Base-by-base conservation (phyloP, 148 eudicot genomes). In the Cornus controversa region DNA sequence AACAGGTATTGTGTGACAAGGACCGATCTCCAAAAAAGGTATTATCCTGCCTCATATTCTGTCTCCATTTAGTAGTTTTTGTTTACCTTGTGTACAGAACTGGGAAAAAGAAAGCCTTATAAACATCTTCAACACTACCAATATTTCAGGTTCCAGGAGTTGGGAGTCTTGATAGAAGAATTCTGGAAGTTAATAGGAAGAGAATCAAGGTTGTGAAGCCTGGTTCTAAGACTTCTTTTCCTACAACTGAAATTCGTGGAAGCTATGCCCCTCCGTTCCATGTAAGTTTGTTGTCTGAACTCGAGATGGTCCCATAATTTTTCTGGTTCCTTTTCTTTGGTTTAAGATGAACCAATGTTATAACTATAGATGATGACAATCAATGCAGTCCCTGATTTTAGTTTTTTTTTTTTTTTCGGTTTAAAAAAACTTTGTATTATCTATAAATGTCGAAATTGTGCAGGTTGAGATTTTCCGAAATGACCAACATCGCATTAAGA, bases 231-330 rank as follows among this genome's bases (percentile, higher is more conserved):
- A 96, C 99, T 73, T 91, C 99, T 10, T 96, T 96, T 80, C 93
- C 99, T 7, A 81, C 88, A 0, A 96, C 99, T 60, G 99, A 96
- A 82, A 86, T 96, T 80, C 99, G 99, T 68, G 98, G 99, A 82
- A 89, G 66, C 73, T 96, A 96, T 83, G 87, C 98, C 75, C 99
- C 99, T 31, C 99, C 99, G 15, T 96, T 96, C 86, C 99, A 96
- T 83, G 99, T 96, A 85, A 84, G 96, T 80, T 28, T 75, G 53
- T 78, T 60, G 6, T 40, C 42, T 73, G 62, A 45, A 67, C 77
- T 67, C 2, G 20, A 26, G 15, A 25, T 36, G 18, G 26, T 53
- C 37, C 63, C 78, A 31, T 66, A 70, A 23, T 58, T 34, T 69
- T 15, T 50, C 57, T 50, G 18, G 13, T 10, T 50, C 57, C 57